Evolutionary conservation across 2,329 filamentous ascomycete species (phyloP).

Genomic region (Hypoxylon sp.): DNA sequence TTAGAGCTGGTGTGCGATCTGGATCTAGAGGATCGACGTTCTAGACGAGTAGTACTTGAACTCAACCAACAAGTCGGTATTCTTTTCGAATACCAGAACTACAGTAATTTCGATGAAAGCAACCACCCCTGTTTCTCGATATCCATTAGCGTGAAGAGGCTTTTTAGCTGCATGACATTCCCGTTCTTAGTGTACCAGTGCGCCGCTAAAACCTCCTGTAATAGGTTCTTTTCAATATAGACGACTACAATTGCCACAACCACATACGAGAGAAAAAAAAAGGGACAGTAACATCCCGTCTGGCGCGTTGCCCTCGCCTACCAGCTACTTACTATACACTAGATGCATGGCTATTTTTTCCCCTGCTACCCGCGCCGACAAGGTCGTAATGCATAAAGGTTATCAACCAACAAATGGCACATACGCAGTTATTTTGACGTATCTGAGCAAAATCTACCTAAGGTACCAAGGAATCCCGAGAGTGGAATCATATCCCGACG

Average conservation of each 20-base stretch:
- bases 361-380: slow-evolving; percentile 1
- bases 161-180: slow-evolving; percentile 24
- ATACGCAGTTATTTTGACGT: slow-evolving; percentile 17
- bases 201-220: not conserved
- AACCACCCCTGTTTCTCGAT: not conserved
- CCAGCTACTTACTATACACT: not conserved
- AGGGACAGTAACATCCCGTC: slow-evolving; percentile 11
- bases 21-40: slow-evolving; percentile 19
- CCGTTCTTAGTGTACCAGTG: not conserved
- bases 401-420: slow-evolving; percentile 13
- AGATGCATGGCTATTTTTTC: not conserved
- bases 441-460: slow-evolving; percentile 20
- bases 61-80: slow-evolving; percentile 12
- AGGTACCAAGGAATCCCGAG: slow-evolving; percentile 9
- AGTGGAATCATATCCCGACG: slow-evolving; percentile 11
- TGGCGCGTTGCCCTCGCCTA: not conserved
- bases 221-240: not conserved
- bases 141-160: slow-evolving; percentile 7
- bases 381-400: slow-evolving; percentile 20
- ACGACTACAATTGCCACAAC: not conserved
- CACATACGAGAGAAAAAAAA: not conserved
- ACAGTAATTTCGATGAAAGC: slow-evolving; percentile 16
- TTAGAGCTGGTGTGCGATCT: slow-evolving; percentile 23
- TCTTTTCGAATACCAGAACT: slow-evolving; percentile 23
- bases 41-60: slow-evolving; percentile 16